These are phyloP conservation scores for Tylopilus rubrobrunneus DNA, from an alignment of 768 basidiomycete species.

Conservation along the genomic window DNA sequence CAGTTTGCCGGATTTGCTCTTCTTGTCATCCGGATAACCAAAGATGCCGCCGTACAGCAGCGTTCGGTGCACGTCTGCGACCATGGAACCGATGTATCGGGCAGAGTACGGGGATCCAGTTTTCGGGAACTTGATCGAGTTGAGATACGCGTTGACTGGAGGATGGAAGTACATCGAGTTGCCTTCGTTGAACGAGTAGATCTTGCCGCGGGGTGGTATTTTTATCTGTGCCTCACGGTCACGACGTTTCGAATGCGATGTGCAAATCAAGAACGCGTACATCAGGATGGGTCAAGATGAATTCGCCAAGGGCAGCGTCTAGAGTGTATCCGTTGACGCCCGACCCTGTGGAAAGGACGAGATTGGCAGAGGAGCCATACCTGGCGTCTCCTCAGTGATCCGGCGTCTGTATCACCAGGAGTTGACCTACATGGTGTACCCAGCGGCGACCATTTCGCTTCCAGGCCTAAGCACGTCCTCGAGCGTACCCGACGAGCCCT, in stretches of 20 bases:
- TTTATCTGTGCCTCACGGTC: constrained; percentile 55
- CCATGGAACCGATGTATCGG: constrained; percentile 98
- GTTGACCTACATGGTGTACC: constrained; percentile 85
- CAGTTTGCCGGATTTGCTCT: constrained; percentile 93
- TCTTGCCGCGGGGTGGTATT: constrained; percentile 93
- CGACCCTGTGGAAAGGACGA: constrained; percentile 90
- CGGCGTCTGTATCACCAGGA: background rate
- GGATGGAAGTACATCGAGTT: constrained; percentile 92
- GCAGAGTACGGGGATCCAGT: constrained; percentile 80
- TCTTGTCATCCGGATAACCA: constrained; percentile 97
- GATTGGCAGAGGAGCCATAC: constrained; percentile 95
- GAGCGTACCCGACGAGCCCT: constrained; percentile 75
- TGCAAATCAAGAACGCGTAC: constrained; percentile 39
- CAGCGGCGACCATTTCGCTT: constrained; percentile 95
- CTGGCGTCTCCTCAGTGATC: constrained; percentile 30
- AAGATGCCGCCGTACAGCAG: constrained; percentile 98
- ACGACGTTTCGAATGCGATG: background rate
- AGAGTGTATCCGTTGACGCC: constrained; percentile 99
- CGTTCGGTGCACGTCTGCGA: constrained; percentile 96
- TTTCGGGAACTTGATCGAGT: constrained; percentile 87
- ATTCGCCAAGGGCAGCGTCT: constrained; percentile 93
- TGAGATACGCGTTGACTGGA: constrained; percentile 77
- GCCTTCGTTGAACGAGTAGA: constrained; percentile 99
- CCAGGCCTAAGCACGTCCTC: constrained; percentile 92
- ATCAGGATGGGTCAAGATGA: constrained; percentile 97